Base-by-base conservation (phyloP, 257 asterid genomes). In the Euphrasia confusa region DNA sequence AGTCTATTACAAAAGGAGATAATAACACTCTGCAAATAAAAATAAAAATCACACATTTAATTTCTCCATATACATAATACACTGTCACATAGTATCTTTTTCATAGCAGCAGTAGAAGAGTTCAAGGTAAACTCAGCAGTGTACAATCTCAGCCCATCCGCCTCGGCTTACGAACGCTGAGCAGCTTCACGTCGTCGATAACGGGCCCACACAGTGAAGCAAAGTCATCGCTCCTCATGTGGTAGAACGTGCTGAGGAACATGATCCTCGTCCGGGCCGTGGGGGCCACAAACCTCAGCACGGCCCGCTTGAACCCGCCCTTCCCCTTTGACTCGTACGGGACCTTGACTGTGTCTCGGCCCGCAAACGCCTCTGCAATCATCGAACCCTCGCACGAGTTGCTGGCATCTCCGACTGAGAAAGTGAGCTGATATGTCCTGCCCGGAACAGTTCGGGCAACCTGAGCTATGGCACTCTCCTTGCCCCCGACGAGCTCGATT, bases 131-230 rank as follows among this genome's bases (percentile, higher is more conserved):
- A 33, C 39, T 33, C 8, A 8, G 42, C 7, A 37, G 9, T 11
- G 2, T 37, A 10, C 11, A 10, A 37, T 7, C 11, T 37, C 42
- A 37, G 12, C 2, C 42, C 3, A 37, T 10, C 42, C 42, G 11
- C 42, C 42, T 3, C 42, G 53, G 53, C 0, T 47, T 47, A 24
- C 97, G 92, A 6, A 89, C 78, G 5, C 99, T 89, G 63, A 89
- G 69, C 69, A 92, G 78, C 84, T 75, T 83, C 73, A 87, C 83
- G 33, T 81, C 87, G 53, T 92, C 97, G 10, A 92, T 80, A 7
- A 92, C 96, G 2, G 99, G 98, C 15, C 97, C 98, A 66, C 98
- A 92, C 0, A 92, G 97, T 9, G 97, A 92, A 2, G 96, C 95
- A 40, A 45, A 83, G 72, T 92, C 97, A 14, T 86, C 87, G 11